Base-by-base conservation (phyloP, 129 eudicot species). In the Cynara cardunculus region DNA sequence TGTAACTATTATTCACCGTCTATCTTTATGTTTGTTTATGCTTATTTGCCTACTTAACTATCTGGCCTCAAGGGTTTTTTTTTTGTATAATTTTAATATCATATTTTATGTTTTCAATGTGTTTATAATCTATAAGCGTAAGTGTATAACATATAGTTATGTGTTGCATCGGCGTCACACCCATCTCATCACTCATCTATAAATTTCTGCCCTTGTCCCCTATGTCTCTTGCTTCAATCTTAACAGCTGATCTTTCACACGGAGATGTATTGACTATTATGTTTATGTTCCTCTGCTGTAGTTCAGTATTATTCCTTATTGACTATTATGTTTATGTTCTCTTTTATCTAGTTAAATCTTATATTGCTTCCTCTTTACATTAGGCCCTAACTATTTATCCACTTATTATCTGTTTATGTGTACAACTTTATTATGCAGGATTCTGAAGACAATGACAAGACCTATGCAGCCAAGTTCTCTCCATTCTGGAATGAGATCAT, bases 401-500 rank as follows among this genome's bases (percentile, higher is more conserved):
- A 39, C 69, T 64, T 79, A n/a, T 8, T 72, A 71, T 59, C 46
- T 67, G 72, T 75, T 77, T 78, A 80, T 68, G 53, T 72, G 11
- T 32, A 31, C 19, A 32, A 64, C 25, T 35, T 71, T 26, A 25
- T 14, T 67, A 79, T 78, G 78, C 90, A 94, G 97, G 73, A 73
- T 32, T 75, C 94, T 76, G 93, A 89, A 80, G 97, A 89, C 62
- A 84, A 66, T 74, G 88, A 71, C 86, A 95, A 95, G 91, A 81
- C 86, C n/a, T 68, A 92, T 87, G 99, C 99, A 31, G 89, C 99
- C 56, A 79, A 89, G 74, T 95, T 95, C 78, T 85, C 97, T 67
- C 99, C 99, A 74, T 95, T 95, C 87, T 95, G 99, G 99, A 95
- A 95, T 86, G 99, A 92, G 74, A 92, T 95, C 34, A 90, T 95